phyloP scores from a whole-genome alignment of 228 moss, liverwort and hornwort species.

The Sphagnum fallax region DNA sequence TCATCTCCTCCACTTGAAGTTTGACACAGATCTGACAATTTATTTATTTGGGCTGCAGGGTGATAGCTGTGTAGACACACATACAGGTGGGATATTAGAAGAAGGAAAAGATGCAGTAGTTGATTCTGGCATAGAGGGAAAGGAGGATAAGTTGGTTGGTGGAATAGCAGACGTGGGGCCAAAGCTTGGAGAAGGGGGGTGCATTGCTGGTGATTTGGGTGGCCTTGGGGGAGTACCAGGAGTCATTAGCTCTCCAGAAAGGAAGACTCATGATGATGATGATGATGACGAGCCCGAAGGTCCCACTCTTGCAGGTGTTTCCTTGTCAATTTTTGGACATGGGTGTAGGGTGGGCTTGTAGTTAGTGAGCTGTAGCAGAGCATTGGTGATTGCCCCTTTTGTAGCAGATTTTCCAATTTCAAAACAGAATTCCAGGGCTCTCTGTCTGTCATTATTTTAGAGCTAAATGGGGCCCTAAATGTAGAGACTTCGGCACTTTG shows the following conservation, averaged over 20 bases:
- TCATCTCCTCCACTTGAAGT: too few species aligned
- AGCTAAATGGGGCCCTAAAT: background rate
- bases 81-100: constrained; percentile 57
- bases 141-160: constrained; percentile 49
- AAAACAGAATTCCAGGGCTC: background rate
- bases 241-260: constrained; percentile 10
- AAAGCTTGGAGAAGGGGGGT: constrained; percentile 62
- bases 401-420: background rate
- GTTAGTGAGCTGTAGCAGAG: background rate
- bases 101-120: constrained; percentile 76
- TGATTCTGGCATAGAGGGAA: constrained; percentile 29
- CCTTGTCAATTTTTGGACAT: constrained; percentile 1
- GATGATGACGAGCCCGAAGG: constrained; percentile 18
- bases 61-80: constrained; percentile 70
- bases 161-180: constrained; percentile 42
- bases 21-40: too few species aligned
- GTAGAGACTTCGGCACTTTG: background rate
- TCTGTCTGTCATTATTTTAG: background rate
- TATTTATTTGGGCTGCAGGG: constrained; percentile 12
- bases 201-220: constrained; percentile 57
- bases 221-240: constrained; percentile 26
- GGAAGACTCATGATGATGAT: background rate
- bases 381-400: background rate
- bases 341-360: background rate
- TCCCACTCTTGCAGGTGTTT: constrained; percentile 12